Percentiles rank a stretch among this genome's conserved stretches.
These are phyloP conservation scores for Pyrenochaeta sp. DNA, from an alignment of 2,329 filamentous ascomycete species.

Conservation along the genomic window DNA sequence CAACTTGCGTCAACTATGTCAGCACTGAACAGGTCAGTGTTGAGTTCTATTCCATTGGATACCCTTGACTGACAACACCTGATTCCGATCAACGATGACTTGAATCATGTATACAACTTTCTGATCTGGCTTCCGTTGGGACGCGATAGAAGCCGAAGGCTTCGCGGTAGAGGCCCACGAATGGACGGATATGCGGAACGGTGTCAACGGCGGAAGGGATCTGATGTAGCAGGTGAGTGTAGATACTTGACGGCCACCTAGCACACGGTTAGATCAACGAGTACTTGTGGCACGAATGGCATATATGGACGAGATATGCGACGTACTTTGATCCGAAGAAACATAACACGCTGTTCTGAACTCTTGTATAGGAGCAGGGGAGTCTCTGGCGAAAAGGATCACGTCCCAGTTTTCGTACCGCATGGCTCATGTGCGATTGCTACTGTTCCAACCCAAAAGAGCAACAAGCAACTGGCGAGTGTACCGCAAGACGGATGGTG, in stretches of 20 bases:
- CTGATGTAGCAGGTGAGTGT: slow-evolving; percentile 42
- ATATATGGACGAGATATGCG: not conserved
- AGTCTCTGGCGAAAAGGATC: slow-evolving; percentile 74
- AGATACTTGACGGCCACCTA: slow-evolving; percentile 39
- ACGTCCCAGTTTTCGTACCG: slow-evolving; percentile 88
- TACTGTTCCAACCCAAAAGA: slow-evolving; percentile 21
- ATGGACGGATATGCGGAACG: slow-evolving; percentile 47
- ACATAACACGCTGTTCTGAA: slow-evolving; percentile 82
- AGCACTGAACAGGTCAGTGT: slow-evolving; percentile 33
- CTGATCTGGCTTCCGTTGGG: slow-evolving; percentile 28
- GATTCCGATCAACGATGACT: slow-evolving; percentile 37
- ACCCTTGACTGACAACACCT: slow-evolving; percentile 37
- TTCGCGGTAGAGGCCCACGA: slow-evolving; percentile 38
- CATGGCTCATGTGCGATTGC: slow-evolving; percentile 62
- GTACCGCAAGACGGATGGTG: slow-evolving; percentile 6
- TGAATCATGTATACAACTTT: slow-evolving; percentile 38
- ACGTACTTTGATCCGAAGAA: slow-evolving; percentile 56
- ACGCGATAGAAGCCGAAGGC: slow-evolving; percentile 36
- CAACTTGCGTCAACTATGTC: slow-evolving; percentile 33
- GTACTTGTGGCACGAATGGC: not conserved
- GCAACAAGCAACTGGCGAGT: slow-evolving; percentile 21
- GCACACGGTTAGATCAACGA: too few relatives aligned
- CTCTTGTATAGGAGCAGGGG: slow-evolving; percentile 77
- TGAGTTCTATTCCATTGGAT: slow-evolving; percentile 17
- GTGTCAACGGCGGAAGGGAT: slow-evolving; percentile 32